These are phyloP conservation scores for Collariella sp. DNA, from an alignment of 495 filamentous ascomycete species.

Conservation along the genomic window DNA sequence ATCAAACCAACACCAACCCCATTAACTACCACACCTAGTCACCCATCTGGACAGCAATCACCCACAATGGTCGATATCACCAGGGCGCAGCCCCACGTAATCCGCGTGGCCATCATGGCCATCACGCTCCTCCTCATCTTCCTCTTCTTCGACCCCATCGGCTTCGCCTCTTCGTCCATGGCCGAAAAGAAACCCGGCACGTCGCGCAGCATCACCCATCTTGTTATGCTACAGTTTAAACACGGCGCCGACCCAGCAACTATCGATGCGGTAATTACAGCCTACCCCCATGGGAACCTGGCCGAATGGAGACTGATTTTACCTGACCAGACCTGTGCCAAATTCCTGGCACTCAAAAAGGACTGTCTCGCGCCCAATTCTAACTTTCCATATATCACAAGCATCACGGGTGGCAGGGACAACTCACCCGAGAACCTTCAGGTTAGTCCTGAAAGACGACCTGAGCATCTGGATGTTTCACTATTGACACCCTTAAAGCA, in stretches of 20 bases:
- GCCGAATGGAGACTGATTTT: too few relatives aligned
- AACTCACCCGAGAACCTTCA: slow-evolving; percentile 55
- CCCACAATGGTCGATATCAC: not conserved
- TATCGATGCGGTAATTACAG: slow-evolving; percentile 38
- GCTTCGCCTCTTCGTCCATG: slow-evolving; percentile 10
- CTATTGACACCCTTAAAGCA: slow-evolving; percentile 26
- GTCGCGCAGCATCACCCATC: slow-evolving; percentile 37
- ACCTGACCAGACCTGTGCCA: slow-evolving; percentile 14
- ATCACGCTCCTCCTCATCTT: slow-evolving; percentile 10
- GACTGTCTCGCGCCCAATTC: slow-evolving; percentile 40
- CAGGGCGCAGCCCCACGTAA: slow-evolving; percentile 4
- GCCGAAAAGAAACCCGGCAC: not conserved
- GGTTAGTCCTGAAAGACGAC: slow-evolving; percentile 35
- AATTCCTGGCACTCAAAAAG: slow-evolving; percentile 30
- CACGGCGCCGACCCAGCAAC: slow-evolving; percentile 25
- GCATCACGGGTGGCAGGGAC: slow-evolving; percentile 50
- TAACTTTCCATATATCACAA: slow-evolving; percentile 49
- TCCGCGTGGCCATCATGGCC: slow-evolving; percentile 5
- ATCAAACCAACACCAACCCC: not conserved
- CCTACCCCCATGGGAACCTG: too few relatives aligned
- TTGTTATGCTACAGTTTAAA: slow-evolving; percentile 57
- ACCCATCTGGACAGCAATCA: not conserved
- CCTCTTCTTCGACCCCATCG: slow-evolving; percentile 17
- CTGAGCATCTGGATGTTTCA: too few relatives aligned
- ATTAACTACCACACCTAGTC: too few relatives aligned